Base-by-base conservation (phyloP, 2,329 filamentous ascomycete species). In the Dryadomyces quercivorus region DNA sequence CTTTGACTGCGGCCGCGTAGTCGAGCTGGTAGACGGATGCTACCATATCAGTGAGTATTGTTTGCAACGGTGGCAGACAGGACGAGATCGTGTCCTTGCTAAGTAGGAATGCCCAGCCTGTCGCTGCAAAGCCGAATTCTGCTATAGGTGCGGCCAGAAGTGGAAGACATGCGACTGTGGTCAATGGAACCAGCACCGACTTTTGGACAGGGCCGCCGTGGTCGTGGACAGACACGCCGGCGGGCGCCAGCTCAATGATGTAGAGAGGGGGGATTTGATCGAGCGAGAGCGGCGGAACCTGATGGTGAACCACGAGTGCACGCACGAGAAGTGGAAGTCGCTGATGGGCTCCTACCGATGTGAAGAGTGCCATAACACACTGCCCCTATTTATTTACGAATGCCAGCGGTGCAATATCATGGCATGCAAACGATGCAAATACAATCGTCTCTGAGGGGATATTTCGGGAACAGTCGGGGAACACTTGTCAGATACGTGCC, bases 31-130 rank as follows among this genome's bases (percentile, higher is more conserved):
- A 0, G n/a, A 40, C 0, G 79, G 80, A 1, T 82, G 80, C 56
- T 68, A 76, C 51, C 79, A 82, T 52, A 82, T 82, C 3, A 77
- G 78, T 82, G 59, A 61, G 75, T 73, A 16, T 40, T 40, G 4
- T 3, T 22, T 36, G 26, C 42, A 13, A 44, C 42, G 2, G 12
- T 13, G 38, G 38, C 38, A 15, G 38, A n/a, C 16, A 42, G 12
- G 21, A 15, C 12, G n/a, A n/a, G n/a, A n/a, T n/a, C 12, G n/a
- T 43, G 8, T 31, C 6, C 10, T 34, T 26, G n/a, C 22, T 44
- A 6, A 36, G 8, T 31, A 5, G 26, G 26, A 31, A 31, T 31
- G 8, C 5, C n/a, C 34, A 69, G 77, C 70, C 0, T 80, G 75
- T 51, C 63, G 51, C 1, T 81, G 77, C 51, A 60, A 67, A 0